phyloP scores from a whole-genome alignment of 2,329 filamentous ascomycete species.

The Huntiella savannae region DNA sequence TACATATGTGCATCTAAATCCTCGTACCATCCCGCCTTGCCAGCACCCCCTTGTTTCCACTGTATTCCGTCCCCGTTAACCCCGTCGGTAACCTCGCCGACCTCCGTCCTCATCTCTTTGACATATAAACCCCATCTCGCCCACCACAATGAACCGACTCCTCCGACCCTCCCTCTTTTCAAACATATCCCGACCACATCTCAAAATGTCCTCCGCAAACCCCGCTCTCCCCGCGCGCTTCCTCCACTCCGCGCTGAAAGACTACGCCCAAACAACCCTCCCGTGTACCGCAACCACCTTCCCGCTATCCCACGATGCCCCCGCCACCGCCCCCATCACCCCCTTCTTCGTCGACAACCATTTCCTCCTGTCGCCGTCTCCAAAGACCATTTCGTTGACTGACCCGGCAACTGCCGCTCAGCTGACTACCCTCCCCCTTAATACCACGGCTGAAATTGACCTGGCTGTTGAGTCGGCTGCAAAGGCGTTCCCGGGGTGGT shows the following conservation, averaged over 20 bases:
- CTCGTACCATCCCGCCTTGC: no score
- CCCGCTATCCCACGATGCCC: slow-evolving; percentile 53
- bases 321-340: slow-evolving; percentile 48
- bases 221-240: slow-evolving; percentile 29
- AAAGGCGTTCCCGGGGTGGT: slow-evolving; percentile 59
- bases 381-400: slow-evolving; percentile 59
- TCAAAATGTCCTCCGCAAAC: slow-evolving; percentile 14
- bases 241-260: slow-evolving; percentile 23
- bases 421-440: slow-evolving; percentile 66
- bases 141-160: neutral
- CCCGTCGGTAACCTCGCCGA: no score
- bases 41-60: no score
- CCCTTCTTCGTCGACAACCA: slow-evolving; percentile 70
- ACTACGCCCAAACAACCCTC: slow-evolving; percentile 21
- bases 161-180: neutral
- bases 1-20: no score
- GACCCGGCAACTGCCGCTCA: slow-evolving; percentile 76
- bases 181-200: neutral
- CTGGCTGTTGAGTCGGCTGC: slow-evolving; percentile 57
- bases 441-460: slow-evolving; percentile 57
- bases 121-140: neutral
- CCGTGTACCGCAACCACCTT: slow-evolving; percentile 40
- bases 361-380: slow-evolving; percentile 48
- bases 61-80: no score
- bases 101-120: no score